Evolutionary conservation across 495 filamentous ascomycete genomes (phyloP).

Genomic region (Lophiotrema nucula): DNA sequence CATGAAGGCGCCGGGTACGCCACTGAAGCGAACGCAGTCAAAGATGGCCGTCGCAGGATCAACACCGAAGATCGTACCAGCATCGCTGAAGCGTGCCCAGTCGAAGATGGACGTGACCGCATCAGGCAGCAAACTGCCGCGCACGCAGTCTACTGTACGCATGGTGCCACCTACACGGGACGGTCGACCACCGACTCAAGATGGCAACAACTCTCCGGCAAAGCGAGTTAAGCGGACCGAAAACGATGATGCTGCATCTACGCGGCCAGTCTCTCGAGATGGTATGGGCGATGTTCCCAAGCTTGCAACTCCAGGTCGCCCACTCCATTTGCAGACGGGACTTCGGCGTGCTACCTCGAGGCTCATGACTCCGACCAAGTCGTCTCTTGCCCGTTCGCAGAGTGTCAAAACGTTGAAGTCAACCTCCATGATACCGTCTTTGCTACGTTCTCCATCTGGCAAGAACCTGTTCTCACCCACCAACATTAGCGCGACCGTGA

Average conservation of each 20-base stretch:
- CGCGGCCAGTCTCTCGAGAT: conserved; percentile 50
- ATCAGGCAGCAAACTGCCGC: conserved; percentile 34
- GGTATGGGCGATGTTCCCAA: conserved; percentile 42
- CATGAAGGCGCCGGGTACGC: conserved; percentile 5
- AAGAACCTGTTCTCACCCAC: conserved; percentile 18
- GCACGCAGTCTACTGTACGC: conserved; percentile 35
- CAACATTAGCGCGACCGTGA: conserved; percentile 15
- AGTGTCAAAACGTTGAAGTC: conserved; percentile 59
- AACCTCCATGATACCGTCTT: conserved; percentile 53
- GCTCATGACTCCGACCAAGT: conserved; percentile 75
- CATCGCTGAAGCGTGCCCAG: conserved; percentile 30
- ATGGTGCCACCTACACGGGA: conserved; percentile 17
- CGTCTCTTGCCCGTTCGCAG: conserved; percentile 65
- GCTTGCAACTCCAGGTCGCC: conserved; percentile 34
- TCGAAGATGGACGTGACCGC: conserved; percentile 46
- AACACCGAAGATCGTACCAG: conserved; percentile 29
- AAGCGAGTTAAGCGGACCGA: conserved; percentile 66
- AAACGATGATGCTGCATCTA: conserved; percentile 59
- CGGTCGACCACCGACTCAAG: conserved; percentile 12
- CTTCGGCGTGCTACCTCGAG: conserved; percentile 50
- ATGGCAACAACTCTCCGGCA: conserved; percentile 19
- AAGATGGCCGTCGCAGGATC: conserved; percentile 44
- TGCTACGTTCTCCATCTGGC: conserved; percentile 47
- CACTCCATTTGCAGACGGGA: conserved; percentile 13
- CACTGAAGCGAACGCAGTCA: conserved; percentile 43